Percentiles rank a stretch among this genome's conserved stretches.
phyloP scores from a whole-genome alignment of 2,329 filamentous ascomycete genomes.

The Lizonia empirigonia region DNA sequence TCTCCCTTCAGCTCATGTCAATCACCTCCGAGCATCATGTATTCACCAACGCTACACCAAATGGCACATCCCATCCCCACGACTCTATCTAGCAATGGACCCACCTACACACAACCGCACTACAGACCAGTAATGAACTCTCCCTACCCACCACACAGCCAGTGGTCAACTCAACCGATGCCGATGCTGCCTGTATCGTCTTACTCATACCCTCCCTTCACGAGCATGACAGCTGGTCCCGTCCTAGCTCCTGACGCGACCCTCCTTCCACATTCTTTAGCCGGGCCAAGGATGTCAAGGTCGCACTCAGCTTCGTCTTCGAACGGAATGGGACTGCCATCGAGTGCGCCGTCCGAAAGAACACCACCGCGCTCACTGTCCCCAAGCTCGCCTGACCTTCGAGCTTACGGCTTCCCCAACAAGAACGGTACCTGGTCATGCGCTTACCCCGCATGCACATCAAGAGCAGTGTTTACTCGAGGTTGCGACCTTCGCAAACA shows the following conservation, averaged over 20 bases:
- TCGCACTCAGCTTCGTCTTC: conserved; percentile 47
- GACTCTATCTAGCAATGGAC: conserved; percentile 30
- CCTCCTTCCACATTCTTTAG: conserved; percentile 31
- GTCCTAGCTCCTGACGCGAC: conserved; percentile 33
- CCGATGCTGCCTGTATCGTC: conserved; percentile 40
- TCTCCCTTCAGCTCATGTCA: conserved; percentile 46
- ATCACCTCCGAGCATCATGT: conserved; percentile 47
- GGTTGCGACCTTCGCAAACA: conserved; percentile 68
- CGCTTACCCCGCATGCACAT: conserved; percentile 64
- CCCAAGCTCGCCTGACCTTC: conserved; percentile 48
- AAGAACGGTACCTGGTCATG: conserved; percentile 62
- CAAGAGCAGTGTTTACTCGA: conserved; percentile 61
- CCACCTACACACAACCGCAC: conserved; percentile 38
- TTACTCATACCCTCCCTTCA: conserved; percentile 43
- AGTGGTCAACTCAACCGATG: conserved; percentile 41
- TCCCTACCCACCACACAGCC: conserved; percentile 41
- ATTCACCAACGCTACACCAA: conserved; percentile 44
- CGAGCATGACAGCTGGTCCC: conserved; percentile 32
- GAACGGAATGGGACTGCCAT: conserved; percentile 32
- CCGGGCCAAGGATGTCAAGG: conserved; percentile 35
- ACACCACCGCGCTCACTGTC: conserved; percentile 48
- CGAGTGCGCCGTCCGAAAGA: conserved; percentile 33
- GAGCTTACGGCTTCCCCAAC: conserved; percentile 52
- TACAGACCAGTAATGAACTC: conserved; percentile 40
- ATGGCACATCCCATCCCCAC: conserved; percentile 34